Evolutionary conservation across 441 rosid genomes (phyloP).

Genomic region (Jatropha podagrica): DNA sequence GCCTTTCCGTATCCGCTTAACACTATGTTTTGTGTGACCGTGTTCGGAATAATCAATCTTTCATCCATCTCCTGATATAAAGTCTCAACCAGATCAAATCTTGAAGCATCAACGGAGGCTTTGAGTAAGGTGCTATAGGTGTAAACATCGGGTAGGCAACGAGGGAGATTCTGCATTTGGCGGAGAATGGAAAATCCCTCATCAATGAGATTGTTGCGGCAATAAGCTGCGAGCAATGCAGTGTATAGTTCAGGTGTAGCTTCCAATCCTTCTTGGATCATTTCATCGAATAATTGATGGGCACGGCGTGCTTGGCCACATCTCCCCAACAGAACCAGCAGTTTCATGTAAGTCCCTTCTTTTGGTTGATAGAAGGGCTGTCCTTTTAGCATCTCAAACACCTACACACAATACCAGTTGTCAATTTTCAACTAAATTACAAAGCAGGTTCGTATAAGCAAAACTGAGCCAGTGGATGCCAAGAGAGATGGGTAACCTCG

Average conservation of each 20-base stretch:
- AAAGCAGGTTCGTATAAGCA: background rate
- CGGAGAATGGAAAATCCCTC: slow-evolving; percentile 62
- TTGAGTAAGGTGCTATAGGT: slow-evolving; percentile 77
- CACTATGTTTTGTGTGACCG: slow-evolving; percentile 85
- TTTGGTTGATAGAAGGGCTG: slow-evolving; percentile 81
- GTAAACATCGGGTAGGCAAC: slow-evolving; percentile 77
- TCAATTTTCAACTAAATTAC: background rate
- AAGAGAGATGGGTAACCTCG: slow-evolving; percentile 40
- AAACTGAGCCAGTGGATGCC: too few relatives aligned
- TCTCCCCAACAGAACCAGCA: slow-evolving; percentile 70
- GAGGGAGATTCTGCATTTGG: slow-evolving; percentile 67
- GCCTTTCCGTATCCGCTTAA: slow-evolving; percentile 79
- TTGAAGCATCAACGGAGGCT: slow-evolving; percentile 63
- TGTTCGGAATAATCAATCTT: slow-evolving; percentile 65
- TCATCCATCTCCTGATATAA: slow-evolving; percentile 74
- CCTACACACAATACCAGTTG: slow-evolving; percentile 36
- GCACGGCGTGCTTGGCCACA: slow-evolving; percentile 65
- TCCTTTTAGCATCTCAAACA: slow-evolving; percentile 67
- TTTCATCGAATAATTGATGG: slow-evolving; percentile 66
- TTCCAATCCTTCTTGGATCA: slow-evolving; percentile 70
- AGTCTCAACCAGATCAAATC: slow-evolving; percentile 61
- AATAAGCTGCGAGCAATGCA: slow-evolving; percentile 73
- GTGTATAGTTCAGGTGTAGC: slow-evolving; percentile 77
- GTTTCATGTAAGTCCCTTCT: slow-evolving; percentile 86
- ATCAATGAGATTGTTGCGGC: slow-evolving; percentile 60